Base-by-base conservation (phyloP, 345 rosid species). In the Rhodomyrtus tomentosa region DNA sequence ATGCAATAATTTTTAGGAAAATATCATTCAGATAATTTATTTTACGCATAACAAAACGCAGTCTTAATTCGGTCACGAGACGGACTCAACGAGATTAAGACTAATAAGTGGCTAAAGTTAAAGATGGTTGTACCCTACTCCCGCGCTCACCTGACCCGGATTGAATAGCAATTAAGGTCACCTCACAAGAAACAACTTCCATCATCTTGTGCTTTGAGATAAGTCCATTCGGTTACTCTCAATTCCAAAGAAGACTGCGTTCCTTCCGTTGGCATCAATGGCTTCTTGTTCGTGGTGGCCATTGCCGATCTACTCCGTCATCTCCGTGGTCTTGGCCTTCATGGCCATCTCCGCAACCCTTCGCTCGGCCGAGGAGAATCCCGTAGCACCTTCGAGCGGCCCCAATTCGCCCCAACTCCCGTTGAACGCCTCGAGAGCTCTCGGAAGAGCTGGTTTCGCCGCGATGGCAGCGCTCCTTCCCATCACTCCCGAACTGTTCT, bases 241-340 rank as follows among this genome's bases (percentile, higher is more conserved):
- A 68, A 36, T 7, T 18, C 38, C 25, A 36, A 68, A 68, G 79
- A 68, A 68, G 38, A 7, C 29, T 6, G 20, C 74, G 20, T 51
- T 40, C 54, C 8, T 45, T 42, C 50, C 50, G 32, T 62, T 50
- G 50, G 86, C 83, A 38, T 20, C 87, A 80, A 90, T 89, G 91
- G 87, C 82, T 86, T 79, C 85, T 84, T 89, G 89, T 50, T 82
- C 86, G 25, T 88, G 93, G 90, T 90, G 95, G 92, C 91, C 83
- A n/a, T 91, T 89, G 49, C 91, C 93, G 0, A 83, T 91, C 88
- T 94, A 90, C 95, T 91, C 92, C 88, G 81, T 90, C 54, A 79
- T 88, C 89, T 91, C 98, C 25, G 88, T 89, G 38, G 88, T 92
- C 76, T 85, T 96, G 83, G 98, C 95, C 82, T 88, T 92, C 93